A percentile compares a stretch with the other conserved stretches of the same genome.
Conservation (phyloP, 2,329 filamentous ascomycete genomes). For the Cladosporium sp. region DNA sequence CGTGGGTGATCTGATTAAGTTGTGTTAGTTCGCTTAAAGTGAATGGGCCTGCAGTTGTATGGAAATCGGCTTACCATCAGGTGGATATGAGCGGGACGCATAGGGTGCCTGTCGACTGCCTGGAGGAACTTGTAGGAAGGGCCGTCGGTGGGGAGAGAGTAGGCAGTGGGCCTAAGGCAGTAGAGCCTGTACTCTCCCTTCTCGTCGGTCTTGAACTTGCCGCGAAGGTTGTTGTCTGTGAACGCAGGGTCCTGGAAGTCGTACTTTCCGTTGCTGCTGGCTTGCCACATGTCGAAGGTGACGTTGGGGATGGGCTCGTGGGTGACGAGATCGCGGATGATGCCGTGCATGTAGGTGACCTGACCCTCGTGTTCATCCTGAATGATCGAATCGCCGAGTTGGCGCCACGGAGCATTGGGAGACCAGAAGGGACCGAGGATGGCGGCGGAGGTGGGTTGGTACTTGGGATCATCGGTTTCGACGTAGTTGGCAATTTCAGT, state of each 20-base stretch:
- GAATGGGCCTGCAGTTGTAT: background rate
- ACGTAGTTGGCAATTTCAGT: conserved; percentile 66
- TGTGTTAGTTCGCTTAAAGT: conserved; percentile 1
- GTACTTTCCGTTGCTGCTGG: conserved; percentile 73
- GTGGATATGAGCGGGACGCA: conserved; percentile 64
- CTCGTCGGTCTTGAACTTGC: conserved; percentile 71
- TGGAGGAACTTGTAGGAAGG: conserved; percentile 56
- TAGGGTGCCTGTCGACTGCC: conserved; percentile 58
- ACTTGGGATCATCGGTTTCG: conserved; percentile 60
- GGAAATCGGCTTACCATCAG: conserved; percentile 45
- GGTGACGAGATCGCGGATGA: conserved; percentile 64
- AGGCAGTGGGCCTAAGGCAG: conserved; percentile 72
- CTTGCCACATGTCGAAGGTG: conserved; percentile 78
- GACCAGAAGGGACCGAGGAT: conserved; percentile 81
- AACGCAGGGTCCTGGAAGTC: conserved; percentile 64
- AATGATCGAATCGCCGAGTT: conserved; percentile 66
- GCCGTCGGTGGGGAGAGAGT: conserved; percentile 67
- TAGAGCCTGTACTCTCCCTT: conserved; percentile 72
- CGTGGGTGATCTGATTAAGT: conserved; percentile 42
- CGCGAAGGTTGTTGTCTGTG: conserved; percentile 70
- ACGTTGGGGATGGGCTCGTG: conserved; percentile 65
- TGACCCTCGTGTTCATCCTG: conserved; percentile 62
- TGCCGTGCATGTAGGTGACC: conserved; percentile 67
- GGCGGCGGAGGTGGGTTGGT: conserved; percentile 68
- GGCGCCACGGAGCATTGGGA: conserved; percentile 70